phyloP scores from a whole-genome alignment of 2,329 filamentous ascomycete species.

The Calonectria pteridis region DNA sequence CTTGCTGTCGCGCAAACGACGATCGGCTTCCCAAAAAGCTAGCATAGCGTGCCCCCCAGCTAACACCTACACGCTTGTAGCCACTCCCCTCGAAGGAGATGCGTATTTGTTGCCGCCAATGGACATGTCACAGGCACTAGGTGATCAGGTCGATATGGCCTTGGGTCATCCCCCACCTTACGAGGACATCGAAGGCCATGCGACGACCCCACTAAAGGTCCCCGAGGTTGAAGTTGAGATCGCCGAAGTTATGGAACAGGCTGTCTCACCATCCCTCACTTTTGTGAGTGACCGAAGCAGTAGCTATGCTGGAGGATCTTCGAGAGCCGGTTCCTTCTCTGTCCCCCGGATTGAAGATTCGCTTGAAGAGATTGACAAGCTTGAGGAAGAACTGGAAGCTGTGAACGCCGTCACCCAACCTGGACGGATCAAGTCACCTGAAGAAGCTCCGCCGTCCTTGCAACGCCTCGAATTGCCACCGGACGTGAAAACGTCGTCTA shows the following conservation, averaged over 20 bases:
- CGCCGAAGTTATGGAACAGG: slow-evolving; percentile 45
- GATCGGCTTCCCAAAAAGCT: slow-evolving; percentile 36
- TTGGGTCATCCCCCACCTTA: slow-evolving; percentile 42
- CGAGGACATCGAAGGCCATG: slow-evolving; percentile 34
- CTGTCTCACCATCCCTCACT: slow-evolving; percentile 50
- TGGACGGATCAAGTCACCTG: slow-evolving; percentile 48
- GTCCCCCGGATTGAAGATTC: slow-evolving; percentile 72
- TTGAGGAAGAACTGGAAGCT: slow-evolving; percentile 73
- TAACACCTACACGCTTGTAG: slow-evolving; percentile 62
- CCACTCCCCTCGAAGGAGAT: slow-evolving; percentile 55
- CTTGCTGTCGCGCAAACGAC: slow-evolving; percentile 56
- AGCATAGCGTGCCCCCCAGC: slow-evolving; percentile 35
- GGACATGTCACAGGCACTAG: slow-evolving; percentile 28
- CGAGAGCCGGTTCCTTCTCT: slow-evolving; percentile 47
- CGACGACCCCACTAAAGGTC: slow-evolving; percentile 43
- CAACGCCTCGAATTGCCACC: slow-evolving; percentile 36
- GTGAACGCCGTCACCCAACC: slow-evolving; percentile 56
- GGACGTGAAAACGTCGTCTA: slow-evolving; percentile 23
- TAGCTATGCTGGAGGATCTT: slow-evolving; percentile 51
- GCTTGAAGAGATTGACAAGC: slow-evolving; percentile 70
- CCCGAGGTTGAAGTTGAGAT: slow-evolving; percentile 44
- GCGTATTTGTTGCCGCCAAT: slow-evolving; percentile 34
- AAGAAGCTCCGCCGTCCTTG: slow-evolving; percentile 25
- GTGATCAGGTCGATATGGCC: slow-evolving; percentile 39
- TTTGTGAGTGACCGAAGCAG: slow-evolving; percentile 47